Evolutionary conservation across 352 stramenopile genomes (phyloP), one percentile per base, ranked within the genome.

Genomic region (Pythium brachiatum): DNA sequence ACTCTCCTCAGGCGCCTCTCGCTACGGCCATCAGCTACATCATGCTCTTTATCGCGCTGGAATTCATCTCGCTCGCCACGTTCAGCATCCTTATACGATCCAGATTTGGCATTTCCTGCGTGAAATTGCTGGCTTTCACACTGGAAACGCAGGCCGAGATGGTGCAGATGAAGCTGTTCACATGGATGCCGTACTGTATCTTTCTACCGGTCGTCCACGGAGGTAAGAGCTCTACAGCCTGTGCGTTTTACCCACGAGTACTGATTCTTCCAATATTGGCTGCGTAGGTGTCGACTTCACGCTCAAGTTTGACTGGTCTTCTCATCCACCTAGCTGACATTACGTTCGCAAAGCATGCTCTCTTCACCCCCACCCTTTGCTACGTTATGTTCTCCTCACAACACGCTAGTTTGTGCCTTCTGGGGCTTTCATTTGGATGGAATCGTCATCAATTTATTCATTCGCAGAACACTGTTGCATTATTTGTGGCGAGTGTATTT

Each of bases 11-110:
- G 41, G 5, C 20, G 18, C 23, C 20, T 39, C 27, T 60, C 9
- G 2, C 18, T 0, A n/a, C 7, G 3, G 21, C 60, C 0, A 26
- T 62, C 9, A 15, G 25, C 13, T 67, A 60, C 39, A 53, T 68
- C 18, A 0, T 70, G 9, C n/a, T 57, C 6, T 65, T 66, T 59
- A 29, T 58, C 0, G 0, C 29, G 7, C 29, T 76, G 21, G 60
- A 76, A 55, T 29, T 76, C 1, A 21, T 44, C 16, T 73, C 60
- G 0, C 26, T 76, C n/a, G 36, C 70, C 25, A 16, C 32, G 15
- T 41, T 73, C 7, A 9, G 60, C 46, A 7, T n/a, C 0, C 31
- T 59, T 15, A 29, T 73, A 7, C n/a, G 43, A 6, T 61, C 41
- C 11, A 51, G 41, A 25, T 62, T 70, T 21, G 27, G 6, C n/a